phyloP scores from a whole-genome alignment of 495 filamentous ascomycete genomes.

The Aspergillus leporis region DNA sequence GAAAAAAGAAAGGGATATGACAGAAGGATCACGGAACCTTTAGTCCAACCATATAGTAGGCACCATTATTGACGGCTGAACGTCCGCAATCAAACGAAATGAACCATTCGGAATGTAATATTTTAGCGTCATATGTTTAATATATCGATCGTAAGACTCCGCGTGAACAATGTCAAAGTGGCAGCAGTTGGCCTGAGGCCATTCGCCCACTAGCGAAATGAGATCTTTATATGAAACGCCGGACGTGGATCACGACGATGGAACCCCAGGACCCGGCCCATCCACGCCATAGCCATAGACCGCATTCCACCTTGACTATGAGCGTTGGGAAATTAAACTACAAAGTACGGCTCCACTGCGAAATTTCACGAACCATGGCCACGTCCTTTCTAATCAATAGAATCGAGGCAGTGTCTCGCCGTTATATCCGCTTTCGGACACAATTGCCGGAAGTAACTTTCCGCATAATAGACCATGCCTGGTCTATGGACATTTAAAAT shows the following conservation, averaged over 20 bases:
- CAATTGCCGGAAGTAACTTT: background rate
- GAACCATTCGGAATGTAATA: constrained; percentile 12
- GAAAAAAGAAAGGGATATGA: constrained; percentile 7
- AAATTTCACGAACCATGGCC: background rate
- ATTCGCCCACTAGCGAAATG: constrained; percentile 25
- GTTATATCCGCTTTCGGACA: background rate
- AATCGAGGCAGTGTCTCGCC: background rate
- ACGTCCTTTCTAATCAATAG: background rate
- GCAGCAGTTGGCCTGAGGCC: constrained; percentile 12
- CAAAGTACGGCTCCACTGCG: constrained; percentile 6
- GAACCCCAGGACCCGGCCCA: constrained; percentile 8
- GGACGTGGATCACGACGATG: constrained; percentile 24
- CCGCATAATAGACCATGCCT: background rate
- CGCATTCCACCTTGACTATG: background rate
- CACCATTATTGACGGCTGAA: constrained; percentile 1
- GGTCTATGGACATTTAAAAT: background rate
- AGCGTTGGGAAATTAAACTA: constrained; percentile 15
- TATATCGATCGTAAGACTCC: constrained; percentile 3
- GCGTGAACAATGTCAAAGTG: background rate
- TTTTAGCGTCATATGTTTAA: constrained; percentile 13
- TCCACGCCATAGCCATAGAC: constrained; percentile 1
- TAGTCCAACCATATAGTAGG: background rate
- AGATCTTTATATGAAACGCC: constrained; percentile 35
- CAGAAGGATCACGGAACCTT: background rate
- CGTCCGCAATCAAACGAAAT: constrained; percentile 23